Evolutionary conservation across 306 rosid genomes (phyloP).

Genomic region (Trifolium repens): DNA sequence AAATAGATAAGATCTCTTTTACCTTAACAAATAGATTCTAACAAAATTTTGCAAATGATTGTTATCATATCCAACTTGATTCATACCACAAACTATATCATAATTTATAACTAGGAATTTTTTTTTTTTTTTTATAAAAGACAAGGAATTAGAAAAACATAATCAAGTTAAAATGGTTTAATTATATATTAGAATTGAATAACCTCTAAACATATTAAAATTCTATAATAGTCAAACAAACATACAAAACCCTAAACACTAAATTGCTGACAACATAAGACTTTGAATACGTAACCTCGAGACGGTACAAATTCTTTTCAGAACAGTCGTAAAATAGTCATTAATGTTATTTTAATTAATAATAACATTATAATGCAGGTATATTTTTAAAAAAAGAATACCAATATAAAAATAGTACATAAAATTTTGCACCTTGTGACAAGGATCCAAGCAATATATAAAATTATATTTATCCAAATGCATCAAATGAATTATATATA

Average conservation of each 20-base stretch:
- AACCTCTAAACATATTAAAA: not conserved
- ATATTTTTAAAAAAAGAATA: too few relatives aligned
- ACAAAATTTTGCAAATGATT: not conserved
- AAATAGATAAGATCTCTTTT: not conserved
- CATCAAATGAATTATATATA: constrained; percentile 45
- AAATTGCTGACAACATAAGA: not conserved
- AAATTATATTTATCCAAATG: constrained; percentile 41
- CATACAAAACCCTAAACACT: not conserved
- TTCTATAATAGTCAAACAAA: not conserved
- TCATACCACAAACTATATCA: not conserved
- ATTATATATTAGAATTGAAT: not conserved
- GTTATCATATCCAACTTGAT: not conserved
- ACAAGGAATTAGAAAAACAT: not conserved
- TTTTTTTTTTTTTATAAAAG: too few relatives aligned
- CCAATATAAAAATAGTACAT: not conserved
- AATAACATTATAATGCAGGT: too few relatives aligned
- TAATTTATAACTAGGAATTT: not conserved
- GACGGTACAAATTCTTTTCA: too few relatives aligned
- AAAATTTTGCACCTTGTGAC: constrained; percentile 13
- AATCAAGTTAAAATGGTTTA: not conserved
- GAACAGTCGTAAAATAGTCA: too few relatives aligned
- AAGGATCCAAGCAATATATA: constrained; percentile 41
- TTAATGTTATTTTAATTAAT: too few relatives aligned
- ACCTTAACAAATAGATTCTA: not conserved
- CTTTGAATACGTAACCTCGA: not conserved